phyloP scores from a whole-genome alignment of 768 basidiomycete species.

The Amanita exitialis region DNA sequence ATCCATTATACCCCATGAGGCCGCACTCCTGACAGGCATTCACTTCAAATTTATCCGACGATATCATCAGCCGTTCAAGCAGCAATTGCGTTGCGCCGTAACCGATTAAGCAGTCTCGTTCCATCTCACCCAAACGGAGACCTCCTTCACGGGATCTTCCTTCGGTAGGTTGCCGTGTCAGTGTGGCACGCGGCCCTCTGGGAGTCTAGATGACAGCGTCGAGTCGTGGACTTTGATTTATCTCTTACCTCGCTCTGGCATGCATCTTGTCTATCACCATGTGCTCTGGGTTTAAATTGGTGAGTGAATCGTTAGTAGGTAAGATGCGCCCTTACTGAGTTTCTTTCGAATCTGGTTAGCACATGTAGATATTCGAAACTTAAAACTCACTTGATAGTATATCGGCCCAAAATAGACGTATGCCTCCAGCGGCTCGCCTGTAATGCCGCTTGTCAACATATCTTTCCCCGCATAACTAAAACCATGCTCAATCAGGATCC shows the following conservation, averaged over 20 bases:
- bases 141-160: conserved; percentile 97
- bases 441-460: conserved; percentile 96
- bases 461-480: conserved; percentile 99
- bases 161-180: conserved; percentile 97
- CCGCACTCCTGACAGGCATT: conserved; percentile 94
- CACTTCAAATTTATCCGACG: conserved; percentile 96
- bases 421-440: conserved; percentile 91
- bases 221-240: not conserved
- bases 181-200: conserved; percentile 90
- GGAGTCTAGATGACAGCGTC: not conserved
- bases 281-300: conserved; percentile 46
- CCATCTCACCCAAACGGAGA: conserved; percentile 96
- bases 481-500: conserved; percentile 88
- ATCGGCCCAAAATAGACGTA: conserved; percentile 99
- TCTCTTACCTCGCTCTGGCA: conserved; percentile 78
- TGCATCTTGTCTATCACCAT: conserved; percentile 99
- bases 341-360: conserved; percentile 42
- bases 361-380: conserved; percentile 3
- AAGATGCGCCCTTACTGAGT: conserved; percentile 59
- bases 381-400: conserved; percentile 75
- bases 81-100: conserved; percentile 97
- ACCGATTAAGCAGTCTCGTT: conserved; percentile 95
- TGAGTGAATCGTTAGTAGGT: not conserved
- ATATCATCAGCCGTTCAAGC: conserved; percentile 97
- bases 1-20: conserved; percentile 88